Percentiles rank a stretch among this genome's conserved stretches.
These are phyloP conservation scores for Auricularia heimuer DNA, from an alignment of 768 basidiomycete genomes.

Conservation along the genomic window DNA sequence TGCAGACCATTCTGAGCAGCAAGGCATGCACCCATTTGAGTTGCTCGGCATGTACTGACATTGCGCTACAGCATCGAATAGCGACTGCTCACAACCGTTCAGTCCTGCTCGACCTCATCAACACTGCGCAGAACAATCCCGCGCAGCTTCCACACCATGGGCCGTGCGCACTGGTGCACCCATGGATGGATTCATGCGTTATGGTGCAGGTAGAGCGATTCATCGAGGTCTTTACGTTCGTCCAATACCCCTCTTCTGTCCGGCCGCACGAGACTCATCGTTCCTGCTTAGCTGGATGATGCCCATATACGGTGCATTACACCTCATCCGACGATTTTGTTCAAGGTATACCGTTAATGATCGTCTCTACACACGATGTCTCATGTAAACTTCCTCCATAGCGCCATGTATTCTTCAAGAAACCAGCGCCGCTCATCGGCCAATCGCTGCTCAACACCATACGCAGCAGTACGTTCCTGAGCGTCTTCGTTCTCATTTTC, in stretches of 20 bases:
- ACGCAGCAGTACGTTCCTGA: conserved; percentile 81
- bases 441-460: conserved; percentile 61
- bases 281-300: conserved; percentile 21
- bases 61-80: conserved; percentile 29
- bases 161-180: conserved; percentile 48
- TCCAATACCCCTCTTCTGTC: conserved; percentile 41
- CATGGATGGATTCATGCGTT: conserved; percentile 51
- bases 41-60: background rate
- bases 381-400: background rate
- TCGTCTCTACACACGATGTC: background rate
- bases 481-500: conserved; percentile 70
- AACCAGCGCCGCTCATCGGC: conserved; percentile 57
- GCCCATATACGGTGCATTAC: conserved; percentile 71
- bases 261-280: background rate
- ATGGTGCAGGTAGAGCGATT: conserved; percentile 60
- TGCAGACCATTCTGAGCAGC: conserved; percentile 45
- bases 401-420: conserved; percentile 48
- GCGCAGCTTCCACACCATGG: conserved; percentile 2
- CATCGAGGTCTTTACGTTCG: conserved; percentile 74
- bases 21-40: conserved; percentile 25
- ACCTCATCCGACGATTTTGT: conserved; percentile 76
- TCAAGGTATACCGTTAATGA: conserved; percentile 33
- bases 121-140: background rate
- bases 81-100: conserved; percentile 42
- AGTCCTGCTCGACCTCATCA: conserved; percentile 27